Percentiles rank a stretch among this genome's conserved stretches.
These are phyloP conservation scores for Cryomyces minteri DNA, from an alignment of 495 filamentous ascomycete genomes.

Conservation along the genomic window DNA sequence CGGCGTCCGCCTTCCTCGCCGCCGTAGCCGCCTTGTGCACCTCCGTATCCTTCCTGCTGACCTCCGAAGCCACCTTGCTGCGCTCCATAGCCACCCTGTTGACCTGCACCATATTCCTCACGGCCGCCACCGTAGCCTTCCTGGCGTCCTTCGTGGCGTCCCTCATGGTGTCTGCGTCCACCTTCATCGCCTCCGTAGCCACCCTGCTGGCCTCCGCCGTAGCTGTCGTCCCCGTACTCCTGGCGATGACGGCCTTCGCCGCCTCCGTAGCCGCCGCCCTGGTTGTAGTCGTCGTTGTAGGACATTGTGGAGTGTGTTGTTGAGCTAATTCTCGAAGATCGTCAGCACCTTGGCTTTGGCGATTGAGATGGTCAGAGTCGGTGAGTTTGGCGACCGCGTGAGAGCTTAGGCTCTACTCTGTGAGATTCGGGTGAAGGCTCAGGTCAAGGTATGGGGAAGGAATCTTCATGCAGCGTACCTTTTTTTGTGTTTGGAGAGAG, in stretches of 20 bases:
- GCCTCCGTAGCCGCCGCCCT: slow-evolving; percentile 1
- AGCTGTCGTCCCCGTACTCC: slow-evolving; percentile 1
- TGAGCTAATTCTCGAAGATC: too few relatives aligned
- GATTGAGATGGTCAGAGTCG: too few relatives aligned
- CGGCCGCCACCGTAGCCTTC: slow-evolving; percentile 2
- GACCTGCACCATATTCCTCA: not conserved
- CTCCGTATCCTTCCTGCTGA: not conserved
- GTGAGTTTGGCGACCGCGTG: too few relatives aligned
- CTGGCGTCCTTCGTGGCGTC: not conserved
- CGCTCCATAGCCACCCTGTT: not conserved
- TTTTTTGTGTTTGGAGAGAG: too few relatives aligned
- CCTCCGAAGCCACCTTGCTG: slow-evolving; percentile 1
- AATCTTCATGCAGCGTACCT: too few relatives aligned
- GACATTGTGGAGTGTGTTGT: not conserved
- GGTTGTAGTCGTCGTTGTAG: slow-evolving; percentile 4
- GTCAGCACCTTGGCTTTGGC: too few relatives aligned
- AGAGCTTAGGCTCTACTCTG: too few relatives aligned
- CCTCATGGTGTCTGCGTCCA: slow-evolving; percentile 1
- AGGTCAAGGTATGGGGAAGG: too few relatives aligned
- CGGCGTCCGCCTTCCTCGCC: slow-evolving; percentile 2
- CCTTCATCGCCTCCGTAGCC: not conserved
- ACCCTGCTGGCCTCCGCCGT: not conserved
- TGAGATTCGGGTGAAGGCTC: too few relatives aligned
- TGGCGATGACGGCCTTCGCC: slow-evolving; percentile 1
- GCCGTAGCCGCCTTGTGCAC: not conserved